phyloP scores from a whole-genome alignment of 2,329 filamentous ascomycete genomes.

The Xylaria sp. region DNA sequence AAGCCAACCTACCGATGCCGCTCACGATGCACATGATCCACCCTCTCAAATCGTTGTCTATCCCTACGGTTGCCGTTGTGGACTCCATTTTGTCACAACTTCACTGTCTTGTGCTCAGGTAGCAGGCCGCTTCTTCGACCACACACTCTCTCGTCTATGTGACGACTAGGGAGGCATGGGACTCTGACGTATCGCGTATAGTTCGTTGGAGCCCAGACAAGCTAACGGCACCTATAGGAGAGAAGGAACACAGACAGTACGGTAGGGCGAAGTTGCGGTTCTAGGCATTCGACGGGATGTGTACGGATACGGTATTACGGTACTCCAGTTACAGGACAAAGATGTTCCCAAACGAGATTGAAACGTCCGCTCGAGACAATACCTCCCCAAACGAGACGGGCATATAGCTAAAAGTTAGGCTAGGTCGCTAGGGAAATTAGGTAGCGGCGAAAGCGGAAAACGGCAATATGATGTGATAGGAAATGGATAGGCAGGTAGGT shows the following conservation, averaged over 20 bases:
- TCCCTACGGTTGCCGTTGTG: conserved; percentile 47
- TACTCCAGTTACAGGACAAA: neutral
- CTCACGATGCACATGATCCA: conserved; percentile 94
- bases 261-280: neutral
- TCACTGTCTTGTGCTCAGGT: conserved; percentile 28
- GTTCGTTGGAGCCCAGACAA: neutral
- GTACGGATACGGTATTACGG: neutral
- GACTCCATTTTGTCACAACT: conserved; percentile 23
- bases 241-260: neutral
- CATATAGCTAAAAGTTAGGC: neutral
- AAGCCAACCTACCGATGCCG: conserved; percentile 63
- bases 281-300: neutral
- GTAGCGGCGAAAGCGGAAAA: neutral
- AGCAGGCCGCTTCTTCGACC: conserved; percentile 15
- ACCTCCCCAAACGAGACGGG: neutral
- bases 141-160: conserved; percentile 12
- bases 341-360: neutral
- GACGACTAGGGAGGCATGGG: conserved; percentile 29
- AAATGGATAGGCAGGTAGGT: neutral
- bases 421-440: neutral
- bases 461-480: neutral
- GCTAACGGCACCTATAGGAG: neutral
- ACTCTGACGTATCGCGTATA: conserved; percentile 1
- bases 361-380: neutral
- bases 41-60: conserved; percentile 84